Base-by-base conservation (phyloP, 164 flowering plant species). In the Stephania japonica region DNA sequence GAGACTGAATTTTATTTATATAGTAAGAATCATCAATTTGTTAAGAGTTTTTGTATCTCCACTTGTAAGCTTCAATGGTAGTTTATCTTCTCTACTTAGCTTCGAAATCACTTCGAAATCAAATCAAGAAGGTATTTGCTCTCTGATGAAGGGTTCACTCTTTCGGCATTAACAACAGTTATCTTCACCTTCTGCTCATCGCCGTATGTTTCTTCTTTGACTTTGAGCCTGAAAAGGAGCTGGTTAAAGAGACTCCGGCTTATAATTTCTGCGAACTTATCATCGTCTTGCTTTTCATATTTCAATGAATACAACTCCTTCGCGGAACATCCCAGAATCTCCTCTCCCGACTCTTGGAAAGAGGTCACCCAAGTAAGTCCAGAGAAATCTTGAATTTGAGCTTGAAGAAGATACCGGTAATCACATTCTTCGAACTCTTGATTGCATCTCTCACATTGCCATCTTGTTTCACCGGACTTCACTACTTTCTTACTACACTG, bases 281-380 rank as follows among this genome's bases (percentile, higher is more conserved):
- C 68, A 74, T 88, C 99, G 72, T 92, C 89, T 73, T 88, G 75
- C 63, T 79, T 84, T 80, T 87, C 91, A 67, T 86, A 66, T 80
- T 92, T 93, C 84, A 92, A 74, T 67, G 44, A 7, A 77, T 90
- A 86, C 85, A 96, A 69, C 78, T 96, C 91, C 85, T 91, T 93
- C 1, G 98, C 98, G 0, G 94, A 77, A 72, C 85, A 89, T 19
- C 97, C 99, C 78, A 93, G 69, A 49, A 93, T 87, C 82, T 93
- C 97, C 75, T 90, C 95, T 14, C 97, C 98, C 1, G 93, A 61
- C 80, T 96, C 99, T 81, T 96, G 99, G 79, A 96, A 96, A 71
- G 97, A 94, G 6, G 99, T 93, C 69, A 90, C 97, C 99, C 99
- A 96, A 12, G 89, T 92, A 81, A 91, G 42, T 25, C 97, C 98